A percentile compares a stretch with the other conserved stretches of the same genome.
Conservation (phyloP, 768 basidiomycete genomes). For the Rhizopogon roseolus region DNA sequence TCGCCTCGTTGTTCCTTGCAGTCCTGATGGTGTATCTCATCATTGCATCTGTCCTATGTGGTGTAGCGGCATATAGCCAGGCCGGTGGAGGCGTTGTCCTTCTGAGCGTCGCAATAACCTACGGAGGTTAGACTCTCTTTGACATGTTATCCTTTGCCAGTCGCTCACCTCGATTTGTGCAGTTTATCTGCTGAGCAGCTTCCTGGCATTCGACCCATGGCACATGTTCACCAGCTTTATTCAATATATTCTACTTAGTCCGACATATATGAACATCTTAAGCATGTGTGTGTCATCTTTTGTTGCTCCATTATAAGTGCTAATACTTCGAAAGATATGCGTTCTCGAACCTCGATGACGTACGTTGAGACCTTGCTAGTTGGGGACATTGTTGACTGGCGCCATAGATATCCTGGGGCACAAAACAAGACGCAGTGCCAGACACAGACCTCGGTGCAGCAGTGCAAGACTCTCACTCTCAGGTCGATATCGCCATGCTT, state of each 20-base stretch:
- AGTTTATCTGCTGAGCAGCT: constrained; percentile 73
- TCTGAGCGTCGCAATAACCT: constrained; percentile 82
- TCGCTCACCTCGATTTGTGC: constrained; percentile 2
- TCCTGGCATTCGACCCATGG: constrained; percentile 93
- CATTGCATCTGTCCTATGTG: constrained; percentile 76
- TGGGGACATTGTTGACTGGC: not conserved
- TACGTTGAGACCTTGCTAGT: constrained; percentile 23
- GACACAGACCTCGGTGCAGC: constrained; percentile 82
- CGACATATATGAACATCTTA: constrained; percentile 73
- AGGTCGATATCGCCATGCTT: constrained; percentile 85
- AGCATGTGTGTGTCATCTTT: constrained; percentile 52
- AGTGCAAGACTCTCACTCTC: constrained; percentile 70
- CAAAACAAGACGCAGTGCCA: constrained; percentile 78
- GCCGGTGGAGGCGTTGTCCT: constrained; percentile 70
- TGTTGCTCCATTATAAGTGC: constrained; percentile 9
- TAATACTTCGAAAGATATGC: constrained; percentile 56
- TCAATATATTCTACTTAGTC: constrained; percentile 84
- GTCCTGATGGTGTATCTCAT: constrained; percentile 82
- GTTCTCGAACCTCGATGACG: constrained; percentile 82
- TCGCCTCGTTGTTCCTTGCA: constrained; percentile 68
- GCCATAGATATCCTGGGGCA: constrained; percentile 84
- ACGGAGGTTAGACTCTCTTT: constrained; percentile 52
- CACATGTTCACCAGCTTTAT: constrained; percentile 90
- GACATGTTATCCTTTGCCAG: not conserved
- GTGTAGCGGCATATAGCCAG: constrained; percentile 64